Conservation (phyloP, 495 filamentous ascomycete genomes). For the Alectoria sarmentosa region DNA sequence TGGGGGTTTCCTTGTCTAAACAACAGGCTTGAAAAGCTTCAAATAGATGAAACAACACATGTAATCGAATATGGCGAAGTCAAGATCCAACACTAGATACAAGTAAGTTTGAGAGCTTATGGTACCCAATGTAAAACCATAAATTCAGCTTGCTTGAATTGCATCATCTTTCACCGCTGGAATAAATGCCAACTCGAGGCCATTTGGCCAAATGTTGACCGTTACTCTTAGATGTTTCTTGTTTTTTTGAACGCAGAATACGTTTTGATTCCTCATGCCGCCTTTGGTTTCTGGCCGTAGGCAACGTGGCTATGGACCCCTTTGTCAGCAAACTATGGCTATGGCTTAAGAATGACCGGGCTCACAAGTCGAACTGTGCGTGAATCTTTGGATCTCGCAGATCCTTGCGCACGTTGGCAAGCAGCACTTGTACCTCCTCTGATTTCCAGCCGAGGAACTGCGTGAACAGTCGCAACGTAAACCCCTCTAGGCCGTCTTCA, state of each 20-base stretch:
- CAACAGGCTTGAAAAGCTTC: background rate
- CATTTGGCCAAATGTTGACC: background rate
- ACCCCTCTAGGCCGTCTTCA: slow-evolving; percentile 37
- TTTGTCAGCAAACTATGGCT: background rate
- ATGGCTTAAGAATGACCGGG: background rate
- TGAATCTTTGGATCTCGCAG: slow-evolving; percentile 46
- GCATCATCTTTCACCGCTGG: background rate
- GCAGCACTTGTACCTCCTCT: slow-evolving; percentile 49
- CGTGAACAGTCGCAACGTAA: slow-evolving; percentile 44
- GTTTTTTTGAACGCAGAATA: background rate
- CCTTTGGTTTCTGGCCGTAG: slow-evolving; percentile 17
- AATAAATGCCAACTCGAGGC: background rate
- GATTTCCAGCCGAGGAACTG: slow-evolving; percentile 46
- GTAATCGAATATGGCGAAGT: background rate
- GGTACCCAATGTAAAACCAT: background rate
- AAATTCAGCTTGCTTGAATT: background rate
- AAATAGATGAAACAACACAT: background rate
- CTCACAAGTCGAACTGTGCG: slow-evolving; percentile 28
- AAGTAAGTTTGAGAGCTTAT: background rate
- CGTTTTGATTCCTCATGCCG: background rate
- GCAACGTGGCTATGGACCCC: slow-evolving; percentile 6
- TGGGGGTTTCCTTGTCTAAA: too few species aligned
- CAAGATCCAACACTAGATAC: background rate
- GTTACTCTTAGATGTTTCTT: background rate
- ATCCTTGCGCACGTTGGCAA: slow-evolving; percentile 46